Percentiles rank a stretch among this genome's conserved stretches.
Conservation (phyloP, 805 yeast genomes). For the Metschnikowia santaceciliae region DNA sequence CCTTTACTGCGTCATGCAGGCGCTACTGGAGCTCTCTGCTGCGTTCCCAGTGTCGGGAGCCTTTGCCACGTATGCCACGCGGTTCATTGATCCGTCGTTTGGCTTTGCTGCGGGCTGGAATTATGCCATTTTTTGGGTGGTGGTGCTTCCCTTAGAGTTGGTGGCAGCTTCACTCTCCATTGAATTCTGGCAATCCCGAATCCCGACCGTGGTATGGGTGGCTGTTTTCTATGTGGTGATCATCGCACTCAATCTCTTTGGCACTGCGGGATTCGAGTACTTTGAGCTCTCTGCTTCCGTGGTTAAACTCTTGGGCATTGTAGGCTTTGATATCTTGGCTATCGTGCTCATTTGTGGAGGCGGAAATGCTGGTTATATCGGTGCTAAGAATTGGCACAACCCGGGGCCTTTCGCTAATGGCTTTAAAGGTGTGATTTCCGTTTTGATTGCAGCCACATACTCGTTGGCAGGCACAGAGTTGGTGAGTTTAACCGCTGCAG, state of each 20-base stretch:
- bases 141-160: slow-evolving; percentile 40
- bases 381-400: slow-evolving; percentile 34
- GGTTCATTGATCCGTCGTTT: slow-evolving; percentile 42
- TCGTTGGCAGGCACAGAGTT: slow-evolving; percentile 43
- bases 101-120: slow-evolving; percentile 46
- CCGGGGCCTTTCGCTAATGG: slow-evolving; percentile 36
- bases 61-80: slow-evolving; percentile 37
- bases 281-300: slow-evolving; percentile 34
- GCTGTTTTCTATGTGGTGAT: slow-evolving; percentile 37
- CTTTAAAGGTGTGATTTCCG: slow-evolving; percentile 36
- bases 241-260: slow-evolving; percentile 30
- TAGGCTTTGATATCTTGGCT: slow-evolving; percentile 40
- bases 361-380: slow-evolving; percentile 36
- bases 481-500: slow-evolving; percentile 38
- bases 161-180: slow-evolving; percentile 42
- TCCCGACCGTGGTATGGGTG: slow-evolving; percentile 41
- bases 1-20: slow-evolving; percentile 42
- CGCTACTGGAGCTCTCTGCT: slow-evolving; percentile 38
- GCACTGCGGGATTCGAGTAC: slow-evolving; percentile 36
- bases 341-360: slow-evolving; percentile 38
- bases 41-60: slow-evolving; percentile 39
- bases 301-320: slow-evolving; percentile 35
- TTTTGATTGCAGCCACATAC: slow-evolving; percentile 39
- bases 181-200: slow-evolving; percentile 35
- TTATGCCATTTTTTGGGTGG: slow-evolving; percentile 43